Base-by-base conservation (phyloP, 345 rosid species). In the Stellera chamaejasme region DNA sequence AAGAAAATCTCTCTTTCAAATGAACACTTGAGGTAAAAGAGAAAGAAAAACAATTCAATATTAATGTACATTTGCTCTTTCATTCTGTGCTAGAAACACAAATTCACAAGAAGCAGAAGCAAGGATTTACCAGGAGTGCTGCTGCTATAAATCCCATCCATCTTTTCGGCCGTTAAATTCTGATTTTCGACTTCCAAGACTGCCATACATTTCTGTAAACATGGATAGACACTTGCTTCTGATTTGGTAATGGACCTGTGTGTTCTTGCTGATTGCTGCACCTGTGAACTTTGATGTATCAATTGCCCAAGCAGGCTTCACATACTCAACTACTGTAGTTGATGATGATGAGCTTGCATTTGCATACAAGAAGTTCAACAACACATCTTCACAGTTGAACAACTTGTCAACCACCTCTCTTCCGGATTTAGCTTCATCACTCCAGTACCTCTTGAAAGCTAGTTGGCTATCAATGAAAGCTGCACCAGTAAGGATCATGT, bases 401-500 rank as follows among this genome's bases (percentile, higher is more conserved):
- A 51, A 63, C 46, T 72, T 36, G 55, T 93, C 85, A 46, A 93
- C 99, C 6, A 82, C 13, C 43, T 75, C 80, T 52, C 97, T 74
- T 42, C 97, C 99, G 0, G 62, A 67, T 68, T 64, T 76, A 0
- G 87, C 97, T 56, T 72, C 62, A 2, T 77, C 73, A 0, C 90
- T 67, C 78, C 95, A 78, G 60, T 93, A 93, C 72, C 74, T 58
- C 45, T 55, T 59, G 54, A 90, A 93, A 9, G 99, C 96, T 3
- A 80, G 27, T 32, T 68, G 62, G 13, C 52, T 66, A 54, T 93
- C 96, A 11, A 90, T 69, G 61, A 90, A 93, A 13, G 97, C 99
- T 43, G 99, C 99, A 27, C 99, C 99, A 0, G 99, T 93, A 27
- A 93, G 88, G 57, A 93, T 80, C 90, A 93, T 74, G 52, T 93